A percentile compares a stretch with the other conserved stretches of the same genome.
Conservation (phyloP, 1,284 basidiomycete genomes). For the Apiotrichum gracile region DNA sequence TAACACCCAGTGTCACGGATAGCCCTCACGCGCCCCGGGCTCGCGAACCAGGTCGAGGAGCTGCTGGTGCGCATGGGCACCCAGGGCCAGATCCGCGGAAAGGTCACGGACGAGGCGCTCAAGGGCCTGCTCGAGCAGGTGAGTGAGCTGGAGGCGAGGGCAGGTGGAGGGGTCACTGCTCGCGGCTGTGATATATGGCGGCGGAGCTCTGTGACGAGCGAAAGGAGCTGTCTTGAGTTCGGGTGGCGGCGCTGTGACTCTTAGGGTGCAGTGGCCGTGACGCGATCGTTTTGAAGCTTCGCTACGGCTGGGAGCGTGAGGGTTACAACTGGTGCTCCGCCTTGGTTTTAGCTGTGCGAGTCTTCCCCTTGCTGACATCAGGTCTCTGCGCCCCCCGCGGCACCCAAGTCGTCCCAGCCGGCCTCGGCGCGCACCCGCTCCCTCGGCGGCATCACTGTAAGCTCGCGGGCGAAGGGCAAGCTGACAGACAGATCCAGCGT, state of each 20-base stretch:
- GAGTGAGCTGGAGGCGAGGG: conserved; percentile 5
- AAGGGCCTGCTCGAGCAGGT: conserved; percentile 92
- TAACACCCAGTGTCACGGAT: conserved; percentile 70
- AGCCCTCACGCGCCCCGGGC: conserved; percentile 80
- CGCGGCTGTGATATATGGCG: too few species aligned
- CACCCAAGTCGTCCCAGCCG: conserved; percentile 23
- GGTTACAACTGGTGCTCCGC: too few species aligned
- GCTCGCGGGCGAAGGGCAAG: background rate
- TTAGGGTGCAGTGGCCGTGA: too few species aligned
- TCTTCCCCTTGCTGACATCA: conserved; percentile 17
- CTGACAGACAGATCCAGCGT: conserved; percentile 39
- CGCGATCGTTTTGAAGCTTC: too few species aligned
- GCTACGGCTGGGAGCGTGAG: too few species aligned
- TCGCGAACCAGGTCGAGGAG: conserved; percentile 78
- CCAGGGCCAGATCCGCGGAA: conserved; percentile 78
- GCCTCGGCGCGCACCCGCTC: conserved; percentile 34
- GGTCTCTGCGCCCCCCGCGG: conserved; percentile 36
- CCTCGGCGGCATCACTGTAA: conserved; percentile 45
- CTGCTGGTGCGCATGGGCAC: conserved; percentile 87
- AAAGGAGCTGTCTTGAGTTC: too few species aligned
- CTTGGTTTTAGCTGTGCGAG: too few species aligned
- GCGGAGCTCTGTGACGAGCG: too few species aligned
- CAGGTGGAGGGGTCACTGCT: too few species aligned
- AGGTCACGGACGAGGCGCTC: conserved; percentile 80
- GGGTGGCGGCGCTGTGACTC: too few species aligned